Evolutionary conservation across 2,329 filamentous ascomycete species (phyloP), one percentile per base, ranked within the genome.

Genomic region (Fusarium sp.): DNA sequence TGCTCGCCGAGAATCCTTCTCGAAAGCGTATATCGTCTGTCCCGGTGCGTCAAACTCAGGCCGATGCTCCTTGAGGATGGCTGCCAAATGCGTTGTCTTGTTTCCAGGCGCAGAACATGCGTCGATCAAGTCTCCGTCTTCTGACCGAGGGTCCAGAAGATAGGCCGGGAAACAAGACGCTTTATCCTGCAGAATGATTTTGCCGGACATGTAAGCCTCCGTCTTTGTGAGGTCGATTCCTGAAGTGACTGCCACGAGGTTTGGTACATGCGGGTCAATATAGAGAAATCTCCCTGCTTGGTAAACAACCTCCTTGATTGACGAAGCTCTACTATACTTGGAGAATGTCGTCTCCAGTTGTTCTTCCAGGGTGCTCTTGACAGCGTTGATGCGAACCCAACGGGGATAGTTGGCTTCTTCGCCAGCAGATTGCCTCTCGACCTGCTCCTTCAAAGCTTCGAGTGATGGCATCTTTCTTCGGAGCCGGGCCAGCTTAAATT

Each of bases 81-180:
- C 90, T 1, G 93, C 93, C 42, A 96, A 78, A 74, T 98, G 95
- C 8, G 94, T 98, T 1, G 95, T 98, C 77, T 99, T 99, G 75
- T 99, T 99, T 6, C 95, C 95, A 2, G 95, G 95, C 1, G 95
- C 95, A 0, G 95, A 92, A 73, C 94, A 98, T 0, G 91, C 91
- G 75, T 99, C 95, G n/a, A 98, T 85, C 9, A 96, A 80, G 70
- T 95, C 87, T 21, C 92, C 92, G 63, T 89, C 85, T 53, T 84
- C 80, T 9, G 85, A 78, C 0, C 78, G 78, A 0, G 90, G 87
- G 47, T 96, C 82, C 0, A 99, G 80, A 3, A 99, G 80, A 72
- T 95, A 95, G 1, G 94, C 95, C 0, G 95, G 95, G 70, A 99
- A 97, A 72, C 95, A 99, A 1, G 93, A 97, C 0, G 95, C 94